These are phyloP conservation scores for Tulasnella sp. DNA, from an alignment of 768 basidiomycete genomes.

Conservation along the genomic window DNA sequence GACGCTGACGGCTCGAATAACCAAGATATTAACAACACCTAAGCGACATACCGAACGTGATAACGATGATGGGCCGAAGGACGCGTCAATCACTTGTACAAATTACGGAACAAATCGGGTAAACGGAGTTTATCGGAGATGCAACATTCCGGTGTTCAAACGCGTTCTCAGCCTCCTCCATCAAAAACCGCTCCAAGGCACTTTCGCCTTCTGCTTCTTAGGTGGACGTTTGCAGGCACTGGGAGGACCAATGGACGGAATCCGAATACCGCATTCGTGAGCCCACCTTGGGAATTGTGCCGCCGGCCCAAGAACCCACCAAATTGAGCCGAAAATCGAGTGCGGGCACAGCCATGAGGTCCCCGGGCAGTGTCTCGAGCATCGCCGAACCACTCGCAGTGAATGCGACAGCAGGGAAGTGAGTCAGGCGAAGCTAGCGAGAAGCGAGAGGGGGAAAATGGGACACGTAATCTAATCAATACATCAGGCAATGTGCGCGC, in stretches of 20 bases:
- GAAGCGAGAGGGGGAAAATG: background rate
- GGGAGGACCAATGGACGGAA: background rate
- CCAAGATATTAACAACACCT: background rate
- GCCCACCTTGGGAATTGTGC: background rate
- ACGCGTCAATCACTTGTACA: background rate
- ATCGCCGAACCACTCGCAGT: background rate
- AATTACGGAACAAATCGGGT: background rate
- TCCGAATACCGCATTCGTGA: background rate
- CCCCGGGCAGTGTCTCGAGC: conserved; percentile 4
- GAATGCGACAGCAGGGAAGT: background rate
- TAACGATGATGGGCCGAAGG: background rate
- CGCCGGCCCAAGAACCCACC: background rate
- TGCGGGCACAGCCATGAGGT: background rate
- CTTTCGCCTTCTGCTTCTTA: background rate
- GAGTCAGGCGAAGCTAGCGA: background rate
- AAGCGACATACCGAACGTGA: background rate
- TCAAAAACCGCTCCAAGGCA: background rate
- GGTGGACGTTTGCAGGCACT: background rate
- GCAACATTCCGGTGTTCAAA: background rate
- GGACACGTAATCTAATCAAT: conserved; percentile 15
- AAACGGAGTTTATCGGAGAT: conserved; percentile 10
- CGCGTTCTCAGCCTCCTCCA: background rate
- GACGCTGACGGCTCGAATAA: background rate
- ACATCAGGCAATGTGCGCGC: background rate
- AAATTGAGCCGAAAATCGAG: background rate